Percentiles rank a stretch among this genome's conserved stretches.
Evolutionary conservation across 148 eudicot genomes (phyloP).

Genomic region (Pharnaceum exiguum): DNA sequence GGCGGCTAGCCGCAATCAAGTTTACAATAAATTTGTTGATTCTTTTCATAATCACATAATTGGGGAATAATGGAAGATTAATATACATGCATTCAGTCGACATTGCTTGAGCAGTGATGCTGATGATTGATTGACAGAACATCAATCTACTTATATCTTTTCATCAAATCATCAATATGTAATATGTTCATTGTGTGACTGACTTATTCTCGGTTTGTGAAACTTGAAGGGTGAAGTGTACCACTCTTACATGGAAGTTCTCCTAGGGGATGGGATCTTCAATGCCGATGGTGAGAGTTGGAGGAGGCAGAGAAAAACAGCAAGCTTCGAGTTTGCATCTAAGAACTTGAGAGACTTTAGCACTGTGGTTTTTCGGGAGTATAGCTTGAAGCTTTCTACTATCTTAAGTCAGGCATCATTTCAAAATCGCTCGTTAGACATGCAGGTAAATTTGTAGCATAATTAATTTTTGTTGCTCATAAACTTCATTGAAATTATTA

Average conservation of each 20-base stretch:
- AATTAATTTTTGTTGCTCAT: too few relatives aligned
- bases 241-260: conserved; percentile 95
- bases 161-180: background rate
- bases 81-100: too few relatives aligned
- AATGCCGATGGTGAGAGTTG: conserved; percentile 92
- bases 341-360: conserved; percentile 92
- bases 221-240: conserved; percentile 72
- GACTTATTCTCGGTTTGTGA: background rate
- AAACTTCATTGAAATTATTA: too few relatives aligned
- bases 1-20: too few relatives aligned
- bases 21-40: too few relatives aligned
- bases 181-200: background rate
- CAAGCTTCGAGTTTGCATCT: conserved; percentile 98
- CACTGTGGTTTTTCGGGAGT: conserved; percentile 87
- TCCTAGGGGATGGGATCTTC: conserved; percentile 86
- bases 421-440: conserved; percentile 47
- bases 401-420: conserved; percentile 55
- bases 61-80: too few relatives aligned
- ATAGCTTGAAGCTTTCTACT: conserved; percentile 66
- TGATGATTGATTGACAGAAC: too few relatives aligned
- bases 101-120: too few relatives aligned
- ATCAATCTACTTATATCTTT: too few relatives aligned
- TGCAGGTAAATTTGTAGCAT: conserved; percentile 87
- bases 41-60: too few relatives aligned
- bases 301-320: conserved; percentile 95